Conservation (phyloP, 768 basidiomycete species). For the Gloeopeniophorella convolvens region DNA sequence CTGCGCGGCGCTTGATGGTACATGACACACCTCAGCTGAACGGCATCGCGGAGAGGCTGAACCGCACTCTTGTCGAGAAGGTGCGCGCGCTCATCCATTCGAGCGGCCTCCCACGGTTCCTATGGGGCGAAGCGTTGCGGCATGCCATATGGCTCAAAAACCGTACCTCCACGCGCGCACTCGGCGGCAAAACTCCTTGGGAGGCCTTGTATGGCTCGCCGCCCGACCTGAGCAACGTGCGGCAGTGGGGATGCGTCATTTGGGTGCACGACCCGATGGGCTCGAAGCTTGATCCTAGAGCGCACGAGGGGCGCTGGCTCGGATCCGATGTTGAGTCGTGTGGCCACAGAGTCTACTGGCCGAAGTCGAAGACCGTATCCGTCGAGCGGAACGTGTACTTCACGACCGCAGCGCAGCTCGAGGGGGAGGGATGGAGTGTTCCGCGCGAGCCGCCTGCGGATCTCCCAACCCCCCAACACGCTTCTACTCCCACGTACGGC, state of each 20-base stretch:
- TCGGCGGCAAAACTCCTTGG: slow-evolving; percentile 24
- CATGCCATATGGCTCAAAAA: slow-evolving; percentile 36
- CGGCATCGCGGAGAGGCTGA: slow-evolving; percentile 37
- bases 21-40: slow-evolving; percentile 23
- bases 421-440: neutral
- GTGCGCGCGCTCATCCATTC: slow-evolving; percentile 16
- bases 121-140: slow-evolving; percentile 2
- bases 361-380: neutral
- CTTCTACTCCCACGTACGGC: too few relatives aligned
- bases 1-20: neutral
- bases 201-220: slow-evolving; percentile 10
- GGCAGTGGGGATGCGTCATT: neutral
- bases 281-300: neutral
- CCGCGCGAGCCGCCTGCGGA: neutral
- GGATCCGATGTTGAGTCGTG: neutral
- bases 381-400: neutral
- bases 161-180: slow-evolving; percentile 24
- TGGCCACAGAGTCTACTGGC: neutral
- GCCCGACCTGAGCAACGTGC: slow-evolving; percentile 6
- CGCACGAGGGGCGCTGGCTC: neutral
- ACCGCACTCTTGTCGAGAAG: slow-evolving; percentile 31
- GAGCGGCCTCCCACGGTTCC: neutral
- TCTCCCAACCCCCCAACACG: neutral
- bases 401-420: neutral
- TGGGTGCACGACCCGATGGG: neutral